phyloP scores from a whole-genome alignment of 148 eudicot species.

The Nepenthes mirabilis region DNA sequence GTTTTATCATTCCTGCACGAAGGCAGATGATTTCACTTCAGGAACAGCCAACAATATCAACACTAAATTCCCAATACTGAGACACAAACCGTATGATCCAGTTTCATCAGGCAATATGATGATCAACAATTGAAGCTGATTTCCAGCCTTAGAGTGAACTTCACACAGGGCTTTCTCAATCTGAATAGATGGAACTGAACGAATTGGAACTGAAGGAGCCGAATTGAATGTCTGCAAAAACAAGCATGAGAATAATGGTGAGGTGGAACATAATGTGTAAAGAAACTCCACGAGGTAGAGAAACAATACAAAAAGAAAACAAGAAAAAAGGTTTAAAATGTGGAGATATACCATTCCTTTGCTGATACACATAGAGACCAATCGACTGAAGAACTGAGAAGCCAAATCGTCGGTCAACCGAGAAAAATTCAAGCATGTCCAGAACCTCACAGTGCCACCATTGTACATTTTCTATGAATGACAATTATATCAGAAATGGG shows the following conservation, averaged over 20 bases:
- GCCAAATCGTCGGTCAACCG: constrained; percentile 2
- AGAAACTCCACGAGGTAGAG: not conserved
- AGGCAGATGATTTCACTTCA: not conserved
- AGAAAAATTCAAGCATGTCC: constrained; percentile 70
- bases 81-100: constrained; percentile 56
- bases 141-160: constrained; percentile 12
- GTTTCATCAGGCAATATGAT: constrained; percentile 51
- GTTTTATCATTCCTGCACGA: constrained; percentile 52
- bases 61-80: not conserved
- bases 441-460: constrained; percentile 38
- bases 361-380: constrained; percentile 44
- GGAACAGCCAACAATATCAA: not conserved
- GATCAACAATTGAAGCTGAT: constrained; percentile 53
- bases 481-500: not conserved
- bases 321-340: not conserved
- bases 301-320: not conserved
- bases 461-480: constrained; percentile 56
- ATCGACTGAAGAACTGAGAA: constrained; percentile 22
- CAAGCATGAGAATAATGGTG: not conserved
- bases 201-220: constrained; percentile 26
- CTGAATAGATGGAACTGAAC: constrained; percentile 10
- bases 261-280: not conserved
- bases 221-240: constrained; percentile 25
- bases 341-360: constrained; percentile 69
- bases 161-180: constrained; percentile 43